phyloP scores from a whole-genome alignment of 225 moss, liverwort and hornwort genomes.

The Thuidium tamariscinum region DNA sequence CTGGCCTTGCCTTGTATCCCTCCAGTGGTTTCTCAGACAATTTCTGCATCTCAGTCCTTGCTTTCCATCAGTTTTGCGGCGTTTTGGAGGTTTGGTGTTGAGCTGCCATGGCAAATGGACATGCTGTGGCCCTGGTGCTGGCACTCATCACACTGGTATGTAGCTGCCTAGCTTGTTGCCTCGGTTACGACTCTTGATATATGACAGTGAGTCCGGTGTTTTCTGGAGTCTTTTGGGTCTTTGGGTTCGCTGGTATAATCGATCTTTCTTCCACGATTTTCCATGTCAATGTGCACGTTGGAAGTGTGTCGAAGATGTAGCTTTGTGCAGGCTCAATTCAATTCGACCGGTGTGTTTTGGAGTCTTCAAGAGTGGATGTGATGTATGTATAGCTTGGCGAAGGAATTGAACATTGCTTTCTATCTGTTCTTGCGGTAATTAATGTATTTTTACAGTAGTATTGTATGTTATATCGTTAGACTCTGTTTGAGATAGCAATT shows the following conservation, averaged over 20 bases:
- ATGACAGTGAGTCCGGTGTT: background rate
- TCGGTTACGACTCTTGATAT: too few species aligned
- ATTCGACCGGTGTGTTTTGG: background rate
- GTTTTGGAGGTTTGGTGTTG: background rate
- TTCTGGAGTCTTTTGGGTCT: background rate
- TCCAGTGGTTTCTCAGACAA: background rate
- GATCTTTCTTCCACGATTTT: background rate
- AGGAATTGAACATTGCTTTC: background rate
- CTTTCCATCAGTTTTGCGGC: background rate
- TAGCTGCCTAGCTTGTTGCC: background rate
- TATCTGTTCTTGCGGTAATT: background rate
- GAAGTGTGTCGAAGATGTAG: background rate
- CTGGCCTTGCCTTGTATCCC: background rate
- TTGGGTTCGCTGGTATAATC: background rate
- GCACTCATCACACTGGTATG: slow-evolving; percentile 9
- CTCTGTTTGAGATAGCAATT: background rate
- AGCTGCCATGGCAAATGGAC: slow-evolving; percentile 16
- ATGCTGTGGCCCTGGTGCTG: background rate
- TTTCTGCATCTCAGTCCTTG: background rate
- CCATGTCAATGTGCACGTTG: background rate
- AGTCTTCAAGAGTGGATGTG: background rate
- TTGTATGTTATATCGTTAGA: background rate
- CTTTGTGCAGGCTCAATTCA: background rate
- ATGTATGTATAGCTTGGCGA: background rate
- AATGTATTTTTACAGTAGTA: background rate